Evolutionary conservation across 2,329 filamentous ascomycete genomes (phyloP).

Genomic region (Exophiala phaeomuriformis): DNA sequence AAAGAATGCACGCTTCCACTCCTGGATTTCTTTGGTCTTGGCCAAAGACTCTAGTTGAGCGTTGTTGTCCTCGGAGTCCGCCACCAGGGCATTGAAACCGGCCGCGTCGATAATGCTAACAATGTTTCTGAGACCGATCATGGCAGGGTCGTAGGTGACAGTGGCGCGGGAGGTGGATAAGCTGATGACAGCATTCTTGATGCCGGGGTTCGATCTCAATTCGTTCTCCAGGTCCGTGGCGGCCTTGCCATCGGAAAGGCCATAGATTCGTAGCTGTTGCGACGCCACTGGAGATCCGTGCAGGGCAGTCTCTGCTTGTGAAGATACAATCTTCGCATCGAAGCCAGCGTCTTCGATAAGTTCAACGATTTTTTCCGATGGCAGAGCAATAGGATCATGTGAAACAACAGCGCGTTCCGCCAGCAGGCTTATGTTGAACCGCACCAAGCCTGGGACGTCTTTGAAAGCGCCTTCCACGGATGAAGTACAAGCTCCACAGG

Average conservation of each 20-base stretch:
- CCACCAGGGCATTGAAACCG: conserved; percentile 81
- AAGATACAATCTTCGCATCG: conserved; percentile 74
- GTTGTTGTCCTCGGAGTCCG: conserved; percentile 91
- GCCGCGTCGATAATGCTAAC: conserved; percentile 75
- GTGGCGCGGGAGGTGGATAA: conserved; percentile 66
- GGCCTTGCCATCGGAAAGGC: conserved; percentile 62
- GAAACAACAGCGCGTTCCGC: conserved; percentile 86
- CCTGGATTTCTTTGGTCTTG: conserved; percentile 91
- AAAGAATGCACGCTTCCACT: conserved; percentile 78
- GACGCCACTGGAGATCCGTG: conserved; percentile 52
- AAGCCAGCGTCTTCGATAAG: conserved; percentile 88
- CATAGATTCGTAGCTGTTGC: conserved; percentile 77
- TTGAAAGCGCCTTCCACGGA: conserved; percentile 79
- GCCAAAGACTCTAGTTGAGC: conserved; percentile 91
- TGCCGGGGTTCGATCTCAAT: conserved; percentile 59
- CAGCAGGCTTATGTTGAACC: conserved; percentile 90
- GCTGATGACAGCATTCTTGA: conserved; percentile 66
- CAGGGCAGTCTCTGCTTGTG: conserved; percentile 54
- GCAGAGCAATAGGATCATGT: conserved; percentile 66
- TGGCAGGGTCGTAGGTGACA: conserved; percentile 62
- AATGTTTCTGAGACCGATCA: conserved; percentile 71
- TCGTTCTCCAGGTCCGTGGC: conserved; percentile 64
- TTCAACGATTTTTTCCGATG: conserved; percentile 66
- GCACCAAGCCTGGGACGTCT: conserved; percentile 66
- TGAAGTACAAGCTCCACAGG: conserved; percentile 90